Percentiles rank a stretch among this genome's conserved stretches.
Evolutionary conservation across 768 basidiomycete genomes (phyloP).

Genomic region (Auricularia sp.): DNA sequence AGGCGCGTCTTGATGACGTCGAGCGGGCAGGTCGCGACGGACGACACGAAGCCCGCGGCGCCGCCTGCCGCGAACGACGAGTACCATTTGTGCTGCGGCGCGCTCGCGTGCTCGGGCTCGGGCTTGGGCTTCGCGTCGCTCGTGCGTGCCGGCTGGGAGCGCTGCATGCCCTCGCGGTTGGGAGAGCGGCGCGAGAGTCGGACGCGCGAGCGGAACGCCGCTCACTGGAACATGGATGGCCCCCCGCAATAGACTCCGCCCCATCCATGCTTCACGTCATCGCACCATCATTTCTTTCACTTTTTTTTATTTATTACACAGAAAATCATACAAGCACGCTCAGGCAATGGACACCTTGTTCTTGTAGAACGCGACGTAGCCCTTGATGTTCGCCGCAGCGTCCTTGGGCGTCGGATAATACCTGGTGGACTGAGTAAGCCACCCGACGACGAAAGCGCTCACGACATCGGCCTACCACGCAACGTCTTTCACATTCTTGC

Average conservation of each 20-base stretch:
- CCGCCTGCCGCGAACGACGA: slow-evolving; percentile 57
- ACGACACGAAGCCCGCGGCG: slow-evolving; percentile 86
- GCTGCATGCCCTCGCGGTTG: background rate
- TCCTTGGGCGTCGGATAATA: slow-evolving; percentile 52
- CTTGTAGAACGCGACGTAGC: slow-evolving; percentile 73
- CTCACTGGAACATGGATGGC: too few relatives aligned
- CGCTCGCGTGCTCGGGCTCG: too few relatives aligned
- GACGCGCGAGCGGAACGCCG: too few relatives aligned
- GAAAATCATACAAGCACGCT: background rate
- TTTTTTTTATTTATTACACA: background rate
- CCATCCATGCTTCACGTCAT: too few relatives aligned
- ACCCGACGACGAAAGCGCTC: background rate
- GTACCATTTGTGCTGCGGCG: background rate
- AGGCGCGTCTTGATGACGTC: slow-evolving; percentile 97
- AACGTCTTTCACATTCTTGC: slow-evolving; percentile 41
- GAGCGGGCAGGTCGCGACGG: slow-evolving; percentile 90
- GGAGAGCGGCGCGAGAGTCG: too few relatives aligned
- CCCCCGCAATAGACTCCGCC: too few relatives aligned
- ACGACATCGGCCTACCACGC: slow-evolving; percentile 44
- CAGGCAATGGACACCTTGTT: slow-evolving; percentile 16
- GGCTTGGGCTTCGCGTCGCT: background rate
- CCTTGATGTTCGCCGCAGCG: slow-evolving; percentile 52
- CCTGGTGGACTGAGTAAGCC: slow-evolving; percentile 30
- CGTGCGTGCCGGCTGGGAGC: background rate
- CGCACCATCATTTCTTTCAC: too few relatives aligned